Conservation (phyloP, 441 rosid genomes). For the Erodium trifolium region DNA sequence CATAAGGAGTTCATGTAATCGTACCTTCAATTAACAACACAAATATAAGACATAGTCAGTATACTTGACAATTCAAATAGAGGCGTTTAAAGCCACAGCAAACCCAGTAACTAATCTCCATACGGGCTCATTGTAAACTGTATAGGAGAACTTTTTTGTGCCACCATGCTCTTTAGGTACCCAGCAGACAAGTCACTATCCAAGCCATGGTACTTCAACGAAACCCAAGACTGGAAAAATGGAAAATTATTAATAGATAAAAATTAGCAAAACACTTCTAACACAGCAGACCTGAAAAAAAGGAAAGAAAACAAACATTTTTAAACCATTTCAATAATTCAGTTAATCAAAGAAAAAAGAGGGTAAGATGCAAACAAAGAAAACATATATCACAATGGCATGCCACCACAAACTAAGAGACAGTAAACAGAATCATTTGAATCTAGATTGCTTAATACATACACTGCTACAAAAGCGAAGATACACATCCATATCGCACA, state of each 20-base stretch:
- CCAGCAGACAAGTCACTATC: conserved; percentile 51
- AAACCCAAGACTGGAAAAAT: conserved; percentile 50
- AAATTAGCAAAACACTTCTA: not conserved
- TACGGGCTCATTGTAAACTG: conserved; percentile 70
- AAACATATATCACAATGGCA: not conserved
- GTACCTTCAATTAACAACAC: conserved; percentile 36
- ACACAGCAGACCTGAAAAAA: conserved; percentile 1
- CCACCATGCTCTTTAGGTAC: conserved; percentile 51
- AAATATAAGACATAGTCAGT: conserved; percentile 17
- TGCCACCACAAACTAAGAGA: not conserved
- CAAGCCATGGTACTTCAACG: conserved; percentile 64
- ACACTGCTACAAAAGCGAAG: not conserved
- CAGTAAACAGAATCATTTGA: not conserved
- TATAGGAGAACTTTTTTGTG: conserved; percentile 40
- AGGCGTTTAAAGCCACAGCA: conserved; percentile 14
- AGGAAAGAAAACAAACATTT: not conserved
- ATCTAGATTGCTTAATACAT: not conserved
- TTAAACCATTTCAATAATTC: not conserved
- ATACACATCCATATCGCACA: not conserved
- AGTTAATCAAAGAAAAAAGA: not conserved
- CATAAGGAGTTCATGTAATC: conserved; percentile 58
- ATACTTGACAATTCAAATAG: conserved; percentile 8
- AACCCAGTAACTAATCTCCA: conserved; percentile 13
- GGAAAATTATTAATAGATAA: not conserved
- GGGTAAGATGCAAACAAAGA: not conserved